Evolutionary conservation across 805 yeast species (phyloP), one percentile per base, ranked within the genome.

Genomic region (Wickerhamiella cacticola): DNA sequence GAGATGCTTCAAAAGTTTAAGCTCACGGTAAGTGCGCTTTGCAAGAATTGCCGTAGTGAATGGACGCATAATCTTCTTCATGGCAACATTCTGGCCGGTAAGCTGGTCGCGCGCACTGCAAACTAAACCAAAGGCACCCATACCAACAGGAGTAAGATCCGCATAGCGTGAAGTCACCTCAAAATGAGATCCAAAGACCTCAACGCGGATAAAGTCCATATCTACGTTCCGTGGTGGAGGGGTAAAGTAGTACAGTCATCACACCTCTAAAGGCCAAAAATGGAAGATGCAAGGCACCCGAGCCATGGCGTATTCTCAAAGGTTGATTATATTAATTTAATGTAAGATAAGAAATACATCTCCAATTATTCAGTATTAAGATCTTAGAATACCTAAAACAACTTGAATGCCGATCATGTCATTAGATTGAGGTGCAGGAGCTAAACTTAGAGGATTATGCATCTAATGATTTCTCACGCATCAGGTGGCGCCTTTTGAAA

Each of bases 61-160:
- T 0, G 99, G 98, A 63, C 87, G 89, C 95, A 89, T 85, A 57
- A 92, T 89, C 69, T 92, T 92, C 65, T 92, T 92, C 52, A 92
- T 92, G 42, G 99, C 99, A 31, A 92, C 98, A 56, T 82, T 85
- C 64, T 88, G 95, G 48, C 78, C 79, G 0, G 96, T 87, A 52
- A 88, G 74, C 56, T 80, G 84, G 66, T 92, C 98, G 49, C 80
- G 77, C 1, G 98, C 99, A 7, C 96, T 86, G 63, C 98, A 92
- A 34, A 92, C 99, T 16, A 92, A 73, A 4, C 99, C 99, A 63
- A 92, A 92, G 6, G 98, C 98, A 22, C 99, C 99, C 99, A 92
- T 92, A 0, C 99, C 99, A 45, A 92, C 96, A 1, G 99, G 98
- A 60, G 87, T 89, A 52, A 92, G 73, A 61, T 89, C 95, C 3